phyloP scores from a whole-genome alignment of 345 rosid genomes.

The Limnanthes douglasii region DNA sequence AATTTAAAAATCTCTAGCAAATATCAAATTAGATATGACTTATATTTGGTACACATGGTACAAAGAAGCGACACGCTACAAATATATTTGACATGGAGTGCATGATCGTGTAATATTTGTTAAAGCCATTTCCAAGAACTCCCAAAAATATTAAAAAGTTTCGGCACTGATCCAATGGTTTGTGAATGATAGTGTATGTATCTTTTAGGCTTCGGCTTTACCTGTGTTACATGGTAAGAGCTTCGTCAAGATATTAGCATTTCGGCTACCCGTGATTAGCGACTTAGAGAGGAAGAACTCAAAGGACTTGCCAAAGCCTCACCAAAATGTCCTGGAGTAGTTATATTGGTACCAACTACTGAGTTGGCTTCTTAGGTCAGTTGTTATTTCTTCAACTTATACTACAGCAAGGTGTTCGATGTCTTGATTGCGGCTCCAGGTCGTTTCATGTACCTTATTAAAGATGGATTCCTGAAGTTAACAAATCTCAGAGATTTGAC shows the following conservation, averaged over 20 bases:
- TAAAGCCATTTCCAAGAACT: no score
- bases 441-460: conserved; percentile 70
- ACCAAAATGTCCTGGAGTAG: conserved; percentile 50
- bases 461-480: conserved; percentile 53
- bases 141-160: no score
- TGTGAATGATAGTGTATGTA: no score
- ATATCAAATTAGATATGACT: no score
- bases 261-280: conserved; percentile 64
- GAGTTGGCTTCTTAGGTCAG: conserved; percentile 92
- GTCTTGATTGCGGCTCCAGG: conserved; percentile 93
- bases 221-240: conserved; percentile 60
- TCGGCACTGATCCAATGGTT: no score
- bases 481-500: conserved; percentile 55
- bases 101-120: no score
- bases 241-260: conserved; percentile 91
- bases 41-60: no score
- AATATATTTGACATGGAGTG: no score
- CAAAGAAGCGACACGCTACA: no score
- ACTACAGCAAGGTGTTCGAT: conserved; percentile 60
- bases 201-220: conserved; percentile 93
- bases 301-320: conserved; percentile 45
- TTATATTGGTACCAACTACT: conserved; percentile 81
- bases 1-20: no score
- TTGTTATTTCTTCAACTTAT: background rate
- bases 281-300: conserved; percentile 78